Percentiles rank a stretch among this genome's conserved stretches.
These are phyloP conservation scores for Cyberlindnera nakhonratchasimensis DNA, from an alignment of 805 yeast species.

Conservation along the genomic window DNA sequence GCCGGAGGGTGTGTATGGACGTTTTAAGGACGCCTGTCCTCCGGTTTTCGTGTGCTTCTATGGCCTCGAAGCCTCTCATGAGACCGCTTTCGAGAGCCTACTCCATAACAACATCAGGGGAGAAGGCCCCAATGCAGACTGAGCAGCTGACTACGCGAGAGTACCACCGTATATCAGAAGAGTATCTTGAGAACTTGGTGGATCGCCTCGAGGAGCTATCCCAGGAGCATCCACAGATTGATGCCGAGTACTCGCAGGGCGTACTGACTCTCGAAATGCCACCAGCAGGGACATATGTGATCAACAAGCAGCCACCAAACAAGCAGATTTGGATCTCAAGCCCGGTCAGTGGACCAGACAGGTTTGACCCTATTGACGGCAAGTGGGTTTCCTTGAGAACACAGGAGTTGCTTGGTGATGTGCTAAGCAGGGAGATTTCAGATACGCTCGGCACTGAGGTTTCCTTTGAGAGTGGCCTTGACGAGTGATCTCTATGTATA, in stretches of 20 bases:
- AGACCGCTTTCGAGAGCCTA: conserved; percentile 12
- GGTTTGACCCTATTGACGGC: conserved; percentile 70
- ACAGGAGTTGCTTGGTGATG: conserved; percentile 41
- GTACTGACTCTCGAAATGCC: conserved; percentile 75
- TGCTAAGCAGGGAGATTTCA: conserved; percentile 50
- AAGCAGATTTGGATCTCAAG: conserved; percentile 95
- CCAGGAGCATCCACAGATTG: conserved; percentile 61
- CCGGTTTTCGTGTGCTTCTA: not conserved
- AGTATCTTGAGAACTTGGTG: conserved; percentile 63
- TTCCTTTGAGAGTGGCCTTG: conserved; percentile 15
- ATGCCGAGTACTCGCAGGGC: conserved; percentile 80
- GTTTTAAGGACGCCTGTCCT: not conserved
- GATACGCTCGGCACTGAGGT: conserved; percentile 29
- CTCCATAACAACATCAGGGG: conserved; percentile 48
- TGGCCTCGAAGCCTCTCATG: not conserved
- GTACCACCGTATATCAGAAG: conserved; percentile 64
- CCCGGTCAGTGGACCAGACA: conserved; percentile 90
- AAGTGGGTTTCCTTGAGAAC: conserved; percentile 83
- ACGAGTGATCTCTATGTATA: not conserved
- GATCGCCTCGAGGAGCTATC: conserved; percentile 66
- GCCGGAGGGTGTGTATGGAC: not conserved
- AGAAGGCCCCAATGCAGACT: conserved; percentile 49
- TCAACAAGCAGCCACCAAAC: conserved; percentile 97
- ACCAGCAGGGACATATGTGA: conserved; percentile 78
- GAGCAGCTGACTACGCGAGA: conserved; percentile 43